Percentiles rank a stretch among this genome's conserved stretches.
These are phyloP conservation scores for Xylariaceae sp. DNA, from an alignment of 2,329 filamentous ascomycete genomes.

Conservation along the genomic window DNA sequence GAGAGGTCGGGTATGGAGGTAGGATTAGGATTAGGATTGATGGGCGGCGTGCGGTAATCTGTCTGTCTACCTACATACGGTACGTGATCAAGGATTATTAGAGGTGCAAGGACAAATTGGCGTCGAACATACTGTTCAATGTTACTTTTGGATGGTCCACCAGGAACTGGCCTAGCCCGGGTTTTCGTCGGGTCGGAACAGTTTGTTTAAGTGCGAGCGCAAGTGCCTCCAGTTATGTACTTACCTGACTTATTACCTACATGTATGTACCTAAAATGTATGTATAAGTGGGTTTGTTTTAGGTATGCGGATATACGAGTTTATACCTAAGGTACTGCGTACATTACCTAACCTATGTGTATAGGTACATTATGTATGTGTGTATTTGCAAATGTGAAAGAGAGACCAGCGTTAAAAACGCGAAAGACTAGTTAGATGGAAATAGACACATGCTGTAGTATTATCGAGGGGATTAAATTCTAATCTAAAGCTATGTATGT, in stretches of 20 bases:
- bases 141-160: neutral
- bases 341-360: neutral
- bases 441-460: too few species aligned
- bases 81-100: constrained; percentile 20
- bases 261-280: too few species aligned
- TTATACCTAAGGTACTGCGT: too few species aligned
- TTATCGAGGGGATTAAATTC: neutral
- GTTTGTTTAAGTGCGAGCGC: too few species aligned
- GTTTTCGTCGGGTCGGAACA: constrained; percentile 23
- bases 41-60: constrained; percentile 23
- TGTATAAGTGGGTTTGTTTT: neutral
- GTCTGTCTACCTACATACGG: constrained; percentile 4
- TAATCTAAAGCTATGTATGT: too few species aligned
- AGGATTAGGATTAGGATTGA: constrained; percentile 10
- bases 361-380: too few species aligned
- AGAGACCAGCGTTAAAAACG: too few species aligned
- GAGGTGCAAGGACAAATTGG: constrained; percentile 3
- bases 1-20: constrained; percentile 21
- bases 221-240: neutral
- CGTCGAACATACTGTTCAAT: neutral
- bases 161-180: constrained; percentile 4
- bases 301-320: neutral
- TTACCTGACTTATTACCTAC: neutral
- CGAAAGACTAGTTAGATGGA: too few species aligned
- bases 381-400: too few species aligned